Conservation (phyloP, 2,329 filamentous ascomycete species). For the Hymenoscyphus fraxineus region DNA sequence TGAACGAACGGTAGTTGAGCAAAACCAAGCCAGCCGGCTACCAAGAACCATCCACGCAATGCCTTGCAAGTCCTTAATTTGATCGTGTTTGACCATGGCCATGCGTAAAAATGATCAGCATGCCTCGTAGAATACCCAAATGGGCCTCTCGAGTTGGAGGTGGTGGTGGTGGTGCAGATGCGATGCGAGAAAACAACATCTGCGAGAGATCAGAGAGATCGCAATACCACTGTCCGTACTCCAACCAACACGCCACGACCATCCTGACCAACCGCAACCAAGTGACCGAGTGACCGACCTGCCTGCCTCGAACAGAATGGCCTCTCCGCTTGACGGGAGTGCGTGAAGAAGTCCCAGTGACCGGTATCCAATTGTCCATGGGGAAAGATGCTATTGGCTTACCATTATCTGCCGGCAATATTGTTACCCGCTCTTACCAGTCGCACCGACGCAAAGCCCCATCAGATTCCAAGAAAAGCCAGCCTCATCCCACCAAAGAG, state of each 20-base stretch:
- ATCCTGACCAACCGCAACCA: background rate
- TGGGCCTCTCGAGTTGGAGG: constrained; percentile 5
- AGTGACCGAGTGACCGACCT: constrained; percentile 8
- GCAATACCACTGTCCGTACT: background rate
- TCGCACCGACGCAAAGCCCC: background rate
- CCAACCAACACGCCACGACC: constrained; percentile 1
- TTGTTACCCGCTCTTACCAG: constrained; percentile 16
- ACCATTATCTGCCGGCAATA: constrained; percentile 21
- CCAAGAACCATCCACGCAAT: background rate
- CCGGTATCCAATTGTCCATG: constrained; percentile 14
- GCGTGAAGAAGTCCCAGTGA: constrained; percentile 10
- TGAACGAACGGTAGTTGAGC: background rate
- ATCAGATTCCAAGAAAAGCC: background rate
- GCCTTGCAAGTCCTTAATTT: background rate
- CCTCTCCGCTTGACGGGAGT: constrained; percentile 5
- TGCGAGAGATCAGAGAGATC: background rate
- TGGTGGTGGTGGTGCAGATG: background rate
- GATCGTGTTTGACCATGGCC: background rate
- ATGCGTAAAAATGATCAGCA: background rate
- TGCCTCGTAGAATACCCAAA: constrained; percentile 2
- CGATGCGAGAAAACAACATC: background rate
- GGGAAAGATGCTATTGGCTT: constrained; percentile 6
- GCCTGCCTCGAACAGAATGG: constrained; percentile 2
- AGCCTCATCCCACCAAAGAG: background rate
- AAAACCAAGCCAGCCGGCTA: constrained; percentile 1